Conservation (phyloP, 345 rosid genomes). For the Ailanthus altissimus region DNA sequence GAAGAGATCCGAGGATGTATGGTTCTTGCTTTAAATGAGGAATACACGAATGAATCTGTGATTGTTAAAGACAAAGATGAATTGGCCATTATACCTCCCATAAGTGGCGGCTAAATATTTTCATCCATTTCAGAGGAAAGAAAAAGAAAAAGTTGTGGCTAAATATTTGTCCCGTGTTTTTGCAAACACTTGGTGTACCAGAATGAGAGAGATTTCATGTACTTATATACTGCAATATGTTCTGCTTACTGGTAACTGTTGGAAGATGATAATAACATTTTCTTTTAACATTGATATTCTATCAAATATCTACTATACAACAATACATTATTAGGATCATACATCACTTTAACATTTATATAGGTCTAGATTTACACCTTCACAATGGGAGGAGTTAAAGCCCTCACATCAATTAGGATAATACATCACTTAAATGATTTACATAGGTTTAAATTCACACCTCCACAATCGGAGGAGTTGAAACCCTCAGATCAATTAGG, state of each 20-base stretch:
- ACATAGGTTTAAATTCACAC: too few relatives aligned
- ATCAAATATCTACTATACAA: too few relatives aligned
- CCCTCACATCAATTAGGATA: too few relatives aligned
- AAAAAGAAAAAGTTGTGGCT: neutral
- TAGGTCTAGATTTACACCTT: too few relatives aligned
- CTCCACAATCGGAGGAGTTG: too few relatives aligned
- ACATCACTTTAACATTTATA: too few relatives aligned
- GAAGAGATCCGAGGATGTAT: constrained; percentile 68
- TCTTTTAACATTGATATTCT: too few relatives aligned
- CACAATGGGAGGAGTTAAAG: too few relatives aligned
- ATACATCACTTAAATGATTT: too few relatives aligned
- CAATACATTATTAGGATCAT: too few relatives aligned
- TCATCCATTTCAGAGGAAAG: neutral
- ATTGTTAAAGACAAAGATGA: constrained; percentile 78
- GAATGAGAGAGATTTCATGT: neutral
- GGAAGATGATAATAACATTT: too few relatives aligned
- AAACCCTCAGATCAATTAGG: too few relatives aligned
- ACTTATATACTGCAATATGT: neutral
- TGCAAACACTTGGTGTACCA: neutral
- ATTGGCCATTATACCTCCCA: constrained; percentile 93
- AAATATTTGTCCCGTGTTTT: neutral
- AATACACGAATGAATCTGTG: constrained; percentile 55
- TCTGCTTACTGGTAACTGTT: neutral
- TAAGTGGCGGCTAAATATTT: constrained; percentile 76
- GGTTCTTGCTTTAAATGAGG: constrained; percentile 81